A percentile compares a stretch with the other conserved stretches of the same genome.
phyloP scores from a whole-genome alignment of 768 basidiomycete species.

The Lentinula sp. region DNA sequence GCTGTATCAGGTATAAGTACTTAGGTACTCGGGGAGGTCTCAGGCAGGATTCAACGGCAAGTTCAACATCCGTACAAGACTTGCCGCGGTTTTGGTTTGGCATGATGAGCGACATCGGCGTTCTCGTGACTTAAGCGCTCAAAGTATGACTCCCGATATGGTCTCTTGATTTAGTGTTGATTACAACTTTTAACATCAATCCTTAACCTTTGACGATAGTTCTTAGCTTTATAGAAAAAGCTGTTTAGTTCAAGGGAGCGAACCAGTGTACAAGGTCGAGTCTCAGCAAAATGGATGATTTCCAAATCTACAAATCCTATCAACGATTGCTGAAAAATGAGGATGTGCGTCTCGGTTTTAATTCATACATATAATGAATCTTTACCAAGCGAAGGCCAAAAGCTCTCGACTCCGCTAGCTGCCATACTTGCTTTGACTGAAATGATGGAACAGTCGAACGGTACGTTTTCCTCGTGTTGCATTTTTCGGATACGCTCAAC shows the following conservation, averaged over 20 bases:
- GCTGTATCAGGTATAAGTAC: background rate
- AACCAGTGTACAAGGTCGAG: background rate
- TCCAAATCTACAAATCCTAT: slow-evolving; percentile 46
- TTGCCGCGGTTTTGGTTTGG: background rate
- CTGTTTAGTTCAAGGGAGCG: background rate
- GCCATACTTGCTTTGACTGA: slow-evolving; percentile 84
- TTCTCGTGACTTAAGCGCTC: background rate
- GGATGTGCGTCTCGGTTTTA: slow-evolving; percentile 40
- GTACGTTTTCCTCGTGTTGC: slow-evolving; percentile 26
- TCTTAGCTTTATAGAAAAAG: background rate
- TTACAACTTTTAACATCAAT: background rate
- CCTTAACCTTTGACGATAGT: background rate
- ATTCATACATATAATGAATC: background rate
- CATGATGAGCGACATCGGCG: background rate
- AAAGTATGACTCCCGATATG: background rate
- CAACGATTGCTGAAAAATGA: slow-evolving; percentile 56
- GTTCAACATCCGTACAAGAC: background rate
- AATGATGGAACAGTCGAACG: slow-evolving; percentile 72
- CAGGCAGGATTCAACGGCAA: background rate
- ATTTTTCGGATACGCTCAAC: slow-evolving; percentile 7
- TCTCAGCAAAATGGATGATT: slow-evolving; percentile 9
- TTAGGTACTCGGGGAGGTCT: too few species aligned
- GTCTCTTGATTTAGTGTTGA: background rate
- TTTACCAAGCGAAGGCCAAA: slow-evolving; percentile 4
- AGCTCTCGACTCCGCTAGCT: slow-evolving; percentile 82